Evolutionary conservation across 225 moss, liverwort and hornwort genomes (phyloP).

Genomic region (Neckera pumila): DNA sequence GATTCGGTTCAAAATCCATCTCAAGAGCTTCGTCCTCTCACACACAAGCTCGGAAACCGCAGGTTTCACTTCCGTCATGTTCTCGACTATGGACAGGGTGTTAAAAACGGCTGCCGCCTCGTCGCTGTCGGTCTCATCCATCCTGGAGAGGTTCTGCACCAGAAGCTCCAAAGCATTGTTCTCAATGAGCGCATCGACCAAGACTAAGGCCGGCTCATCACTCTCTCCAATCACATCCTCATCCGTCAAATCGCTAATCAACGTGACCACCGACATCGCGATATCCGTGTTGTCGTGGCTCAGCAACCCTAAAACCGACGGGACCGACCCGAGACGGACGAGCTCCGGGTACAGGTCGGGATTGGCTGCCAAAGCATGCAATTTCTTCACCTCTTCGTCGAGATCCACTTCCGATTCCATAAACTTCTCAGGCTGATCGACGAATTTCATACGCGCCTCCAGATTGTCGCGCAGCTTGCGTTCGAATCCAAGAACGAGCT

Average conservation of each 20-base stretch:
- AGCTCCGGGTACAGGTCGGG: constrained; percentile 94
- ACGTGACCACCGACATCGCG: constrained; percentile 73
- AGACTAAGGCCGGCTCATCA: constrained; percentile 74
- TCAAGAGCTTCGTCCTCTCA: constrained; percentile 84
- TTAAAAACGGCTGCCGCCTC: constrained; percentile 90
- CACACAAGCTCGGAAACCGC: constrained; percentile 89
- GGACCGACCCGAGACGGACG: constrained; percentile 71
- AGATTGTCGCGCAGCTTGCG: constrained; percentile 84
- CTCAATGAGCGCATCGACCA: constrained; percentile 77
- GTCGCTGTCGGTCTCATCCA: constrained; percentile 82
- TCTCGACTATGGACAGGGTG: constrained; percentile 78
- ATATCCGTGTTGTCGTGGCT: constrained; percentile 97
- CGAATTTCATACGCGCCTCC: constrained; percentile 94
- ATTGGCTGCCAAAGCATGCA: constrained; percentile 84
- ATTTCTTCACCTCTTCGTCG: constrained; percentile 84
- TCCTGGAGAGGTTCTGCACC: constrained; percentile 74
- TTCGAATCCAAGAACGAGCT: constrained; percentile 83
- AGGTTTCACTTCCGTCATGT: constrained; percentile 95
- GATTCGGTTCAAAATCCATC: constrained; percentile 87
- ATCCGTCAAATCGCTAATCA: constrained; percentile 85
- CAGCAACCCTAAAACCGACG: constrained; percentile 72
- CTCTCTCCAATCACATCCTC: constrained; percentile 95
- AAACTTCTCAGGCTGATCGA: constrained; percentile 90
- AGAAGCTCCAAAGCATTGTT: constrained; percentile 87
- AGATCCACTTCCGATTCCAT: constrained; percentile 94